Evolutionary conservation across 345 rosid genomes (phyloP), one percentile per base, ranked within the genome.

Genomic region (Physaria fendleri): DNA sequence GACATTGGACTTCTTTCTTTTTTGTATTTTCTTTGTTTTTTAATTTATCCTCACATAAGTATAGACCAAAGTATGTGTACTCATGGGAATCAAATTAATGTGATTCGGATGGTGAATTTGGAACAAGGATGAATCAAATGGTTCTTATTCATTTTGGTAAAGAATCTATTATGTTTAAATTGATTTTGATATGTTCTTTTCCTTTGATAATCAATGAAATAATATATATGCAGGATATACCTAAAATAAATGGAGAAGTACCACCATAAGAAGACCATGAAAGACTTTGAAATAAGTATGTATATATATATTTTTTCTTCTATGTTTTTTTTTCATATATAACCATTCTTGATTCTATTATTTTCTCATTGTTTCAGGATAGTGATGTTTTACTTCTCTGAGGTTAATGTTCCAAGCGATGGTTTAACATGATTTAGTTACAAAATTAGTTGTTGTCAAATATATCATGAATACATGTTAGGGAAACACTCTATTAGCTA

Each of bases 211-310:
- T 47, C 2, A 2, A 23, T 30, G 5, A 17, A 46, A 4, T n/a
- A n/a, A n/a, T n/a, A 47, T 23, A 3, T 49, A 18, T 65, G 71
- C 76, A 93, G 99, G 91, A 93, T 71, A 77, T 93, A 68, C 99
- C 99, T 0, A 80, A 86, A 77, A 85, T 81, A 44, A 93, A 93
- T 59, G 95, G 99, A 29, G 94, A 93, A 64, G 88, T 86, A 76
- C 99, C 99, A 39, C 88, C 99, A 4, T 59, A 71, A 49, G 94
- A 88, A 73, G 99, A 93, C 78, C 95, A 93, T 70, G 95, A 88
- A 69, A 78, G 99, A 71, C 78, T 93, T 76, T 77, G 74, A 8
- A 74, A 78, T 67, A 83, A 97, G 98, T 88, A 64, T 10, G 56
- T 37, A 54, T 7, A n/a, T n/a, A n/a, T 45, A 23, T n/a, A n/a